Conservation (phyloP, 129 eudicot species). For the Smallanthus sonchifolius region DNA sequence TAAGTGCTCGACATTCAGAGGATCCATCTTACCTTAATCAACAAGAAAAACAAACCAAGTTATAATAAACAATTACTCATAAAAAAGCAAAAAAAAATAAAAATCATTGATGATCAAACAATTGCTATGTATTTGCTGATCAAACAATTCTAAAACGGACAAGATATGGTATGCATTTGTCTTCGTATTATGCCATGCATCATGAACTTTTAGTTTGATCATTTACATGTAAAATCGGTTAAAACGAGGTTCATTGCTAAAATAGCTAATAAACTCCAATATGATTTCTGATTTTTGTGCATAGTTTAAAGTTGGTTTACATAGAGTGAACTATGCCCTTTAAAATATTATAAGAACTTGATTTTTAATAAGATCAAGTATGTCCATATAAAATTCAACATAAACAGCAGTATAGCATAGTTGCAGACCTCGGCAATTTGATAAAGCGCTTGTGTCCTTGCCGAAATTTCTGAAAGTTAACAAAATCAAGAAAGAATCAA, state of each 20-base stretch:
- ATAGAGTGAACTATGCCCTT: not conserved
- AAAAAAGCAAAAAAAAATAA: too few relatives aligned
- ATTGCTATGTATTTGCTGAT: too few relatives aligned
- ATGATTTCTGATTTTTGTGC: not conserved
- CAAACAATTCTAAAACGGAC: too few relatives aligned
- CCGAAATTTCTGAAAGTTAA: slow-evolving; percentile 51
- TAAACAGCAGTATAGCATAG: slow-evolving; percentile 17
- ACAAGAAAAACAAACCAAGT: too few relatives aligned
- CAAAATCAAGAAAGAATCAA: slow-evolving; percentile 22
- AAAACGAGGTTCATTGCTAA: not conserved
- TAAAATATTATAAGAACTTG: not conserved
- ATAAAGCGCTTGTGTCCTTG: slow-evolving; percentile 34
- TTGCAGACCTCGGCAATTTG: slow-evolving; percentile 50
- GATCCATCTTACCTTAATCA: too few relatives aligned
- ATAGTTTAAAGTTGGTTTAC: not conserved
- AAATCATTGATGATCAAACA: too few relatives aligned
- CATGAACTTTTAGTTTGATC: too few relatives aligned
- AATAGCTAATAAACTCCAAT: not conserved
- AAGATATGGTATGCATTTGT: too few relatives aligned
- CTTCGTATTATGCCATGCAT: too few relatives aligned
- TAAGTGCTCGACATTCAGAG: too few relatives aligned
- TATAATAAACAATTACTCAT: too few relatives aligned
- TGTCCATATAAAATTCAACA: not conserved
- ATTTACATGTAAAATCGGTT: not conserved
- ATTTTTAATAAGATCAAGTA: not conserved